Conservation (phyloP, 441 rosid species). For the Macaranga tanarius region DNA sequence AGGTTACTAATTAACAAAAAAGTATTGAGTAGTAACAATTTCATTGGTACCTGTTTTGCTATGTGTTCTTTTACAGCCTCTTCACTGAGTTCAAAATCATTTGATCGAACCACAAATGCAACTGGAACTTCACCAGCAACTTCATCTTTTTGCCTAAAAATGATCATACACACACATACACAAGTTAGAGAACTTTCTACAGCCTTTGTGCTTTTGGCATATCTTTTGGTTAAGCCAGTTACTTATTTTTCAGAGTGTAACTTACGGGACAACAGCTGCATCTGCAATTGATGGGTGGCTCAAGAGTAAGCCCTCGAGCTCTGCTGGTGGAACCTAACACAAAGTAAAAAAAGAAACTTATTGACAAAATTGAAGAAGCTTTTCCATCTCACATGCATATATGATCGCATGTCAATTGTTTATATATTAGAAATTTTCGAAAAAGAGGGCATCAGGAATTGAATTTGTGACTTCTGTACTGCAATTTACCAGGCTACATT, state of each 20-base stretch:
- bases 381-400: neutral
- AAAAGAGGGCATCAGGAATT: neutral
- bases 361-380: too few species aligned
- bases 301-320: conserved; percentile 72
- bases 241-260: neutral
- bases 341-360: too few species aligned
- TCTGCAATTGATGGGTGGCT: conserved; percentile 67
- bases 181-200: neutral
- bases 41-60: conserved; percentile 59
- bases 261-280: conserved; percentile 93
- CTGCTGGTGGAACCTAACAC: conserved; percentile 80
- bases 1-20: neutral
- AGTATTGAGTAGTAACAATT: neutral
- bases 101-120: conserved; percentile 76
- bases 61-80: conserved; percentile 68
- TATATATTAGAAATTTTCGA: neutral
- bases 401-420: too few species aligned
- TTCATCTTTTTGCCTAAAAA: conserved; percentile 67
- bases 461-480: too few species aligned
- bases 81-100: conserved; percentile 57
- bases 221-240: neutral
- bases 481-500: too few species aligned
- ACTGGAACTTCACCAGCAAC: conserved; percentile 92
- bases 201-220: too few species aligned
- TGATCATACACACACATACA: neutral